Percentiles rank a stretch among this genome's conserved stretches.
phyloP scores from a whole-genome alignment of 1,139 yeast species.

The Citeromyces siamensis region DNA sequence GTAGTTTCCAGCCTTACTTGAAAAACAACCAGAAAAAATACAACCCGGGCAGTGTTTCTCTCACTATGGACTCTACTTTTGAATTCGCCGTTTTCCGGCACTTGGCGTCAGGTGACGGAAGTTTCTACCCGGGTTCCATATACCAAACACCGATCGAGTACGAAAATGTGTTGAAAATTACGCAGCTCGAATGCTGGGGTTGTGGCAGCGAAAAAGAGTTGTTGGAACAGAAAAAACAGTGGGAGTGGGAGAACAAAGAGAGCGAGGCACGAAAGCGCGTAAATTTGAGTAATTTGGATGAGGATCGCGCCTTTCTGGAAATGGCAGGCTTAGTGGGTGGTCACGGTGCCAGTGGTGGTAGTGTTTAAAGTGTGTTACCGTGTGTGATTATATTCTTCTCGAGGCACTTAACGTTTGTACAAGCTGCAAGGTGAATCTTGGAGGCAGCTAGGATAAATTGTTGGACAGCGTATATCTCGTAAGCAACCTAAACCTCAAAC shows the following conservation, averaged over 20 bases:
- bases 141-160: conserved; percentile 22
- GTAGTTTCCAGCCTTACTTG: conserved; percentile 48
- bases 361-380: conserved; percentile 26
- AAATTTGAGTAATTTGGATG: conserved; percentile 51
- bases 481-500: too few relatives aligned
- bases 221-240: conserved; percentile 59
- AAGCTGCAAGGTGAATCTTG: too few relatives aligned
- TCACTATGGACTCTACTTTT: conserved; percentile 64
- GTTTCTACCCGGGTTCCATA: conserved; percentile 24
- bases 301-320: conserved; percentile 77
- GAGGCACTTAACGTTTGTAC: too few relatives aligned
- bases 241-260: conserved; percentile 91
- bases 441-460: too few relatives aligned
- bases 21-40: conserved; percentile 29
- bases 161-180: conserved; percentile 62
- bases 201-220: conserved; percentile 69
- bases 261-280: conserved; percentile 68
- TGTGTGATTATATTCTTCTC: too few relatives aligned
- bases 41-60: conserved; percentile 58
- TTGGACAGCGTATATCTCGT: too few relatives aligned
- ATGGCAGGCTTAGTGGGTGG: conserved; percentile 87
- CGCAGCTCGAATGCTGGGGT: conserved; percentile 87
- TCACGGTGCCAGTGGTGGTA: conserved; percentile 51
- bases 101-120: conserved; percentile 31
- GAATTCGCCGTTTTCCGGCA: conserved; percentile 79